phyloP scores from a whole-genome alignment of 148 eudicot genomes.

The Hydrangea macrophylla region DNA sequence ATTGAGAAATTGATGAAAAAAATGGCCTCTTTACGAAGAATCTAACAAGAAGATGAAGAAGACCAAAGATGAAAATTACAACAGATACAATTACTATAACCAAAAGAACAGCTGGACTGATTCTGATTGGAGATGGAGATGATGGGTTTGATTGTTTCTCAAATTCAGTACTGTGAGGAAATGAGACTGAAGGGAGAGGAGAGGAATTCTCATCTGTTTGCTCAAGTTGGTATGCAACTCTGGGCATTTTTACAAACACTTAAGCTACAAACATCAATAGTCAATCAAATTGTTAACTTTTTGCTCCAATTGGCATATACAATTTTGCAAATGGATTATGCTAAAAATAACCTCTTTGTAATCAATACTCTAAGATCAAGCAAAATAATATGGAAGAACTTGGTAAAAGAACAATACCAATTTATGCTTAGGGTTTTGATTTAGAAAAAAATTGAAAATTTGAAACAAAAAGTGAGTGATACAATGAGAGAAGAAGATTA shows the following conservation, averaged over 20 bases:
- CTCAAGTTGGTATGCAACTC: conserved; percentile 18
- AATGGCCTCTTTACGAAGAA: conserved; percentile 45
- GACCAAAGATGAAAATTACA: conserved; percentile 44
- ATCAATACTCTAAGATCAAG: background rate
- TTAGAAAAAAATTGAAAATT: background rate
- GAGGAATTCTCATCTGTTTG: conserved; percentile 18
- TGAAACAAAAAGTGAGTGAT: background rate
- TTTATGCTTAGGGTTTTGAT: background rate
- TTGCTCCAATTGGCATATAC: background rate
- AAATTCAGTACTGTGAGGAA: conserved; percentile 5
- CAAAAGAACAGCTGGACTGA: conserved; percentile 46
- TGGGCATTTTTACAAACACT: conserved; percentile 19
- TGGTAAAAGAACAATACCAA: too few species aligned
- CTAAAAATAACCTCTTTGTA: background rate
- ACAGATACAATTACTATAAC: conserved; percentile 45
- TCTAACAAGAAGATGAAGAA: conserved; percentile 48
- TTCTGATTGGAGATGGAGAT: conserved; percentile 26
- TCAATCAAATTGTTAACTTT: background rate
- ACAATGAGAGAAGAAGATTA: background rate
- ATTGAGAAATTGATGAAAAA: conserved; percentile 35
- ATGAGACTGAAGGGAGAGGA: conserved; percentile 28
- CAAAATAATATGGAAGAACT: too few species aligned
- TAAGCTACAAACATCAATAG: background rate
- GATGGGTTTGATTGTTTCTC: conserved; percentile 6
- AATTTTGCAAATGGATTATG: too few species aligned